These are phyloP conservation scores for Acmispon strigosus DNA, from an alignment of 306 rosid genomes.

Conservation along the genomic window DNA sequence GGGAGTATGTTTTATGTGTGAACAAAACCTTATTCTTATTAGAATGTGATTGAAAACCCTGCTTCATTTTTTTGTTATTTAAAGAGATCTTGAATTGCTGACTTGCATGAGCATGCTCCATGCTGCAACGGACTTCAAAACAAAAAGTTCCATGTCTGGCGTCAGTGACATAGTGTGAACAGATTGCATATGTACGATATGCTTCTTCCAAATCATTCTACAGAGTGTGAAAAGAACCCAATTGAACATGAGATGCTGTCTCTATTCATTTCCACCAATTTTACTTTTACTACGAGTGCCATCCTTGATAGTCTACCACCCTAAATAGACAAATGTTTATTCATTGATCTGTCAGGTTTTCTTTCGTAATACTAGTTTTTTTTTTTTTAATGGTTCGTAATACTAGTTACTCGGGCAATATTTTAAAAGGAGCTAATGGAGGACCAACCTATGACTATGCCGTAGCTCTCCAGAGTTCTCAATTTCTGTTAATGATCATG, in stretches of 20 bases:
- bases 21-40: no score
- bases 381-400: no score
- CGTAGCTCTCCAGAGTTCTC: no score
- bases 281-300: neutral
- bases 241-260: conserved; percentile 8
- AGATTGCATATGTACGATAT: neutral
- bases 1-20: no score
- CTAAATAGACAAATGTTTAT: neutral
- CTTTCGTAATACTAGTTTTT: neutral
- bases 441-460: no score
- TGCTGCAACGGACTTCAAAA: neutral
- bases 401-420: neutral
- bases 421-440: no score
- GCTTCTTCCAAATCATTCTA: neutral
- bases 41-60: neutral
- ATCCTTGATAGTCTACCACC: neutral
- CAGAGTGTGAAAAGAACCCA: conserved; percentile 22
- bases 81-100: neutral
- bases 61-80: no score
- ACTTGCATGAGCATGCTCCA: conserved; percentile 20
- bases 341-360: neutral
- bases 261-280: neutral
- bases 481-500: no score
- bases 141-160: neutral
- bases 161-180: conserved; percentile 3